Evolutionary conservation across 2,329 filamentous ascomycete genomes (phyloP).

Genomic region (Botrytis squamosa): DNA sequence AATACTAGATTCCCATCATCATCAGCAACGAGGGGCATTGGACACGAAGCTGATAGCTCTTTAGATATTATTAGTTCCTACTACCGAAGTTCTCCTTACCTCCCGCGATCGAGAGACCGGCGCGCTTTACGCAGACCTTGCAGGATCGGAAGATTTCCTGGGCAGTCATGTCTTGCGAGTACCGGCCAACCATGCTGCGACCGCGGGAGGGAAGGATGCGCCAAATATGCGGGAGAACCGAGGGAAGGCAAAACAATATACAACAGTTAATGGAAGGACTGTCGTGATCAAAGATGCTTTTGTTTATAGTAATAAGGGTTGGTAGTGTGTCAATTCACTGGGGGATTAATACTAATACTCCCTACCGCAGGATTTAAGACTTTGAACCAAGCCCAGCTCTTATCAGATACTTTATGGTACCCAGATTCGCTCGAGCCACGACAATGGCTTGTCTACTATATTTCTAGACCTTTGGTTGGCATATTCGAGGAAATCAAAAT

Average conservation of each 20-base stretch:
- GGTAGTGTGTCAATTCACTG: slow-evolving; percentile 27
- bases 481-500: slow-evolving; percentile 75
- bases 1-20: slow-evolving; percentile 15
- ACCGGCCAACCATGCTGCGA: slow-evolving; percentile 53
- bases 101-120: slow-evolving; percentile 85
- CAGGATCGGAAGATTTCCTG: slow-evolving; percentile 89
- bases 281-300: slow-evolving; percentile 92
- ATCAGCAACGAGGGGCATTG: slow-evolving; percentile 20
- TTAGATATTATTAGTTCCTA: slow-evolving; percentile 83
- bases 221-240: slow-evolving; percentile 79
- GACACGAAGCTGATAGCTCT: slow-evolving; percentile 25
- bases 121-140: slow-evolving; percentile 72
- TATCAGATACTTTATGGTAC: slow-evolving; percentile 84
- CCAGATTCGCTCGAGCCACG: slow-evolving; percentile 84
- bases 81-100: slow-evolving; percentile 86
- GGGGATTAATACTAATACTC: slow-evolving; percentile 28
- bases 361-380: slow-evolving; percentile 75
- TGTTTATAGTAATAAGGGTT: slow-evolving; percentile 95
- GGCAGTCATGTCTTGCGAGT: slow-evolving; percentile 94
- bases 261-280: slow-evolving; percentile 87
- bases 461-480: slow-evolving; percentile 84
- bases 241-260: slow-evolving; percentile 91
- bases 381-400: slow-evolving; percentile 81
- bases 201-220: slow-evolving; percentile 55
- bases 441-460: slow-evolving; percentile 96